A percentile compares a stretch with the other conserved stretches of the same genome.
Conservation (phyloP, 495 filamentous ascomycete genomes). For the Aspergillus leporis region DNA sequence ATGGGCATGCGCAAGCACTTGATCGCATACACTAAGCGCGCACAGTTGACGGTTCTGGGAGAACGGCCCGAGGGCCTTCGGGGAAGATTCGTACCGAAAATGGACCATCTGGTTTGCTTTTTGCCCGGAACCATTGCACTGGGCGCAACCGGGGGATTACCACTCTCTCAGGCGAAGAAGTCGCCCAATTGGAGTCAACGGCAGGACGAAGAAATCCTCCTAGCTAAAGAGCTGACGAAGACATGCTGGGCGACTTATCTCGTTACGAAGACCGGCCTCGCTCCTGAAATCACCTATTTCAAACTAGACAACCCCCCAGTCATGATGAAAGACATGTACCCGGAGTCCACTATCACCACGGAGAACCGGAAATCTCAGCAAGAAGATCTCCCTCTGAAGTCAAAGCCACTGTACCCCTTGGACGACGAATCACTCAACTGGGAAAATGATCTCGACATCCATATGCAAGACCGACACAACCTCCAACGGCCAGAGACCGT, state of each 20-base stretch:
- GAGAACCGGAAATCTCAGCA: constrained; percentile 24
- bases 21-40: constrained; percentile 79
- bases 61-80: constrained; percentile 79
- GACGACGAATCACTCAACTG: constrained; percentile 41
- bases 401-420: constrained; percentile 30
- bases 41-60: constrained; percentile 79
- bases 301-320: constrained; percentile 57
- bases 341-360: constrained; percentile 28
- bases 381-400: constrained; percentile 34
- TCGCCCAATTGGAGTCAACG: constrained; percentile 68
- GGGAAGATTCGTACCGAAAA: constrained; percentile 71
- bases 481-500: constrained; percentile 95
- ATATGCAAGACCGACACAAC: constrained; percentile 78
- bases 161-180: constrained; percentile 71
- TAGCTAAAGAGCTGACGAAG: constrained; percentile 88
- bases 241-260: constrained; percentile 98
- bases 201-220: constrained; percentile 81
- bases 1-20: constrained; percentile 87
- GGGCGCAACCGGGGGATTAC: constrained; percentile 76
- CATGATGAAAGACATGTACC: constrained; percentile 45
- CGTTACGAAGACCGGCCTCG: constrained; percentile 81
- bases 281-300: constrained; percentile 91
- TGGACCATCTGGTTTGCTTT: constrained; percentile 98
- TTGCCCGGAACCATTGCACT: constrained; percentile 95
- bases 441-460: constrained; percentile 76